Conservation (phyloP, 495 filamentous ascomycete species). For the Platismatia glauca region DNA sequence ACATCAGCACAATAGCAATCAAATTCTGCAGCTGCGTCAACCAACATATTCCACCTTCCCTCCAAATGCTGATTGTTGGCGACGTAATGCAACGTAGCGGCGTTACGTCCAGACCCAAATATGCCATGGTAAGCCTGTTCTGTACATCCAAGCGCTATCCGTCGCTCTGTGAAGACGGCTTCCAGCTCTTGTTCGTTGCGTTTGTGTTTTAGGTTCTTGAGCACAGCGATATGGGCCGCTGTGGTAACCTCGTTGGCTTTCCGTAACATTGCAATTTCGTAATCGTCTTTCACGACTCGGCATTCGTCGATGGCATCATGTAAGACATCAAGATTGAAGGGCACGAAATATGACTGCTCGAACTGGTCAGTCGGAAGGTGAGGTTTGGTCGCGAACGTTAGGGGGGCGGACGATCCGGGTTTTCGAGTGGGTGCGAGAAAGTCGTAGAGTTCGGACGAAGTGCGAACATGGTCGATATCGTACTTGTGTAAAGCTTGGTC, state of each 20-base stretch:
- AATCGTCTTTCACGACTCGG: conserved; percentile 64
- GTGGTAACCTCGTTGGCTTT: conserved; percentile 69
- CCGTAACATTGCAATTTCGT: conserved; percentile 71
- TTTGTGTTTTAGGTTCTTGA: conserved; percentile 49
- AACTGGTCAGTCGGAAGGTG: conserved; percentile 23
- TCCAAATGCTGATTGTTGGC: conserved; percentile 63
- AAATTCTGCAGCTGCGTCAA: conserved; percentile 84
- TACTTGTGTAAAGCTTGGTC: conserved; percentile 67
- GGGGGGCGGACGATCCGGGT: conserved; percentile 24
- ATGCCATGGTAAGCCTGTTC: conserved; percentile 83
- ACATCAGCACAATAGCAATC: conserved; percentile 84
- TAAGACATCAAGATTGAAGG: conserved; percentile 32
- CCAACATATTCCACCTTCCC: conserved; percentile 59
- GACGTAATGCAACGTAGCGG: conserved; percentile 76
- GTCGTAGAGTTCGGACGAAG: conserved; percentile 60
- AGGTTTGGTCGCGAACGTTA: conserved; percentile 23
- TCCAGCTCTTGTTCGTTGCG: conserved; percentile 77
- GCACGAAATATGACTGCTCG: conserved; percentile 10
- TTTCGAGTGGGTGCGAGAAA: conserved; percentile 39
- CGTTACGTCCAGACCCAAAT: conserved; percentile 67
- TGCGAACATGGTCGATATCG: conserved; percentile 72
- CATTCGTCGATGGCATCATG: conserved; percentile 54
- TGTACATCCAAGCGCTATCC: conserved; percentile 60
- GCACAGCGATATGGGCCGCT: conserved; percentile 60
- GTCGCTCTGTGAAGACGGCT: conserved; percentile 61